Conservation (phyloP, 2,329 filamentous ascomycete genomes). For the Paracorniculantispora psalliotae region DNA sequence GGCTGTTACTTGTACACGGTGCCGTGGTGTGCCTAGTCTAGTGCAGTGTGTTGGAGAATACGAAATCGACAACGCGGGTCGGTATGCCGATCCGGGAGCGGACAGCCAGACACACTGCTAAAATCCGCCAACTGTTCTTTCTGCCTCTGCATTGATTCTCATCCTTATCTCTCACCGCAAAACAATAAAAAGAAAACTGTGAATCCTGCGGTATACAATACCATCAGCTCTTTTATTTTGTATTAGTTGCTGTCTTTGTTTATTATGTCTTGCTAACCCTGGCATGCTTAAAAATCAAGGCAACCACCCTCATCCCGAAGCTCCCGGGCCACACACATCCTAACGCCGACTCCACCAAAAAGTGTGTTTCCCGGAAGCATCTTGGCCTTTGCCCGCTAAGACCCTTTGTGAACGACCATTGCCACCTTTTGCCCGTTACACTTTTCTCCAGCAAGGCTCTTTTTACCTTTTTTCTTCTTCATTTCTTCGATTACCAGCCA, state of each 20-base stretch:
- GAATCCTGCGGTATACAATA: too few relatives aligned
- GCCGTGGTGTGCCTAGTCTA: too few relatives aligned
- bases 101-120: not conserved
- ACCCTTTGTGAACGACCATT: not conserved
- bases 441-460: too few relatives aligned
- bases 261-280: not conserved
- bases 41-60: not conserved
- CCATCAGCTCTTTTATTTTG: not conserved
- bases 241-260: not conserved
- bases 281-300: not conserved
- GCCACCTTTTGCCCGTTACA: too few relatives aligned
- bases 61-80: constrained; percentile 1
- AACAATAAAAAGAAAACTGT: not conserved
- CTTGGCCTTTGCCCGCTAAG: not conserved
- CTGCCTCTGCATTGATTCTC: not conserved
- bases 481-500: not conserved
- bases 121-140: not conserved
- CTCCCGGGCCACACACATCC: not conserved
- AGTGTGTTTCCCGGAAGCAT: not conserved
- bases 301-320: constrained; percentile 7
- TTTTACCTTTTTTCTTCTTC: not conserved
- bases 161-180: not conserved
- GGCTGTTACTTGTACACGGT: too few relatives aligned
- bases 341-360: not conserved
- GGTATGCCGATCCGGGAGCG: not conserved